These are phyloP conservation scores for Taphrina pruni DNA, from an alignment of 1,139 yeast species.

Conservation along the genomic window DNA sequence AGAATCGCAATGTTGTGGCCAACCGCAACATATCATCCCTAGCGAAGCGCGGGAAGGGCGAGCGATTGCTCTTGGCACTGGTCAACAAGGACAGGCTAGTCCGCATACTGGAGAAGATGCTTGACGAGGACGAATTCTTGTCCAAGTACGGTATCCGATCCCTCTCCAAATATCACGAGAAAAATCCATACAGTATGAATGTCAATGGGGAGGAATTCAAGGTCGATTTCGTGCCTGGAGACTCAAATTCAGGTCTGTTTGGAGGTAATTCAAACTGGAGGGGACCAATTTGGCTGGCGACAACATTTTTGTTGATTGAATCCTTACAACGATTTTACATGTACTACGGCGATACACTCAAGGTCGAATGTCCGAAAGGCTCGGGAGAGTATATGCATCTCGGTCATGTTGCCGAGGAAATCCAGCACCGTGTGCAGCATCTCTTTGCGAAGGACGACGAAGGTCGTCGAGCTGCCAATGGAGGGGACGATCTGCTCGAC, in stretches of 20 bases:
- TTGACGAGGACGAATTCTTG: conserved; percentile 86
- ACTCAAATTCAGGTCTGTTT: conserved; percentile 91
- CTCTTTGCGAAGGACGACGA: conserved; percentile 74
- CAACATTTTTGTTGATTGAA: conserved; percentile 84
- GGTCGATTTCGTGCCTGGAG: conserved; percentile 88
- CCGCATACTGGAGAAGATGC: conserved; percentile 78
- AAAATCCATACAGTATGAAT: conserved; percentile 84
- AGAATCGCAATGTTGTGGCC: conserved; percentile 74
- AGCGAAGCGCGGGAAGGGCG: conserved; percentile 84
- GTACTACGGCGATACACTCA: conserved; percentile 85
- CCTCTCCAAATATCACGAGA: conserved; percentile 82
- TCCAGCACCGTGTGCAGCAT: conserved; percentile 84
- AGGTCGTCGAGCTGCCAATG: conserved; percentile 81
- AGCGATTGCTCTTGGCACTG: conserved; percentile 77
- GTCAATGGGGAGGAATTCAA: conserved; percentile 77
- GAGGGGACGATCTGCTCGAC: conserved; percentile 65
- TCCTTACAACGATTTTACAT: conserved; percentile 86
- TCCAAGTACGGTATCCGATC: conserved; percentile 90
- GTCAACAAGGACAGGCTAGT: conserved; percentile 81
- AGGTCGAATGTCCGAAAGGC: conserved; percentile 89
- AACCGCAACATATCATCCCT: conserved; percentile 88
- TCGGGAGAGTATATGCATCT: conserved; percentile 80
- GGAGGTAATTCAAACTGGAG: conserved; percentile 99
- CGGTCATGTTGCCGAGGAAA: conserved; percentile 91
- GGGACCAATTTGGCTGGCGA: conserved; percentile 99